Evolutionary conservation across 306 rosid genomes (phyloP).

Genomic region (Vigna reflexopilosa): DNA sequence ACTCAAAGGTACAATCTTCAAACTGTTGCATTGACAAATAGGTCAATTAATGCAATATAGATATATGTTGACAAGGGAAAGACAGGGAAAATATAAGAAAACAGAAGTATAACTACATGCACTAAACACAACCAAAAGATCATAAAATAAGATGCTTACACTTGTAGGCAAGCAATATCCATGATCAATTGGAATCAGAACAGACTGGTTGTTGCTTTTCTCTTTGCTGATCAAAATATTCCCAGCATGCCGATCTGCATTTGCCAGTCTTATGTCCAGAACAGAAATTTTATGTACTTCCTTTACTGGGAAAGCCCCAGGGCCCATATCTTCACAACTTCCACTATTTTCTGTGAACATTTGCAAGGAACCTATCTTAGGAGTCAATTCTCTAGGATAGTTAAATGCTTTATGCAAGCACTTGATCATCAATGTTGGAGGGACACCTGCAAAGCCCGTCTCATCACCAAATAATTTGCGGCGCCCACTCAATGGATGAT

Average conservation of each 20-base stretch:
- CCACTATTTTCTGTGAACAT: constrained; percentile 78
- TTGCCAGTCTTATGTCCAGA: constrained; percentile 85
- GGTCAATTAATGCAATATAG: constrained; percentile 32
- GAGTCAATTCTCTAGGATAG: constrained; percentile 59
- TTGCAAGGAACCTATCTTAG: constrained; percentile 90
- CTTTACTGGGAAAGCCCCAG: constrained; percentile 73
- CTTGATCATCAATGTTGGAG: constrained; percentile 77
- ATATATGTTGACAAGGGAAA: neutral
- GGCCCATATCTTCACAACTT: constrained; percentile 92
- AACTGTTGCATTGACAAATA: constrained; percentile 60
- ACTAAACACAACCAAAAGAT: constrained; percentile 31
- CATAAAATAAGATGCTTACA: constrained; percentile 58
- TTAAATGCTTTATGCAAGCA: constrained; percentile 68
- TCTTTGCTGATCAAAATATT: constrained; percentile 71
- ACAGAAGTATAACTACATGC: constrained; percentile 18
- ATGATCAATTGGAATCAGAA: constrained; percentile 88
- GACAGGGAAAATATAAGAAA: neutral
- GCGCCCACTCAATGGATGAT: constrained; percentile 70
- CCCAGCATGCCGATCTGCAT: constrained; percentile 93
- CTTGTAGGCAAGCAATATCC: constrained; percentile 92
- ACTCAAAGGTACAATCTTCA: constrained; percentile 93
- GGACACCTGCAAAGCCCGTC: constrained; percentile 87
- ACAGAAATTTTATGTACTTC: constrained; percentile 89
- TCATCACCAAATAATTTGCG: constrained; percentile 56
- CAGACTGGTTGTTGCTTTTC: constrained; percentile 53